phyloP scores from a whole-genome alignment of 768 basidiomycete genomes.

The Tephrocybe sp. region DNA sequence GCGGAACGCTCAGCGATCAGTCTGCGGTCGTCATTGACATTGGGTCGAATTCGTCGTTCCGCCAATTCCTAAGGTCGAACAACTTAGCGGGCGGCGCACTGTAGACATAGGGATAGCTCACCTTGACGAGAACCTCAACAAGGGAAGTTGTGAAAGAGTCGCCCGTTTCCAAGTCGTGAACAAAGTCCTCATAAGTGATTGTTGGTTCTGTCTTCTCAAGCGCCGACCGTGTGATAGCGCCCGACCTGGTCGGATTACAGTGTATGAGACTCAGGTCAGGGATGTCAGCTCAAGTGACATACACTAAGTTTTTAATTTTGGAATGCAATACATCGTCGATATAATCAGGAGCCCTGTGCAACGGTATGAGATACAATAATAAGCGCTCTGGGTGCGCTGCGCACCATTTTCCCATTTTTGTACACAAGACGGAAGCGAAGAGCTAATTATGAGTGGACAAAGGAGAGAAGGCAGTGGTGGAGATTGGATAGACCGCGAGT shows the following conservation, averaged over 20 bases:
- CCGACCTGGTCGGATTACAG: conserved; percentile 43
- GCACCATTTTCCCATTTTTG: conserved; percentile 71
- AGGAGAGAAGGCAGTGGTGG: neutral
- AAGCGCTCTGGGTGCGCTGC: conserved; percentile 17
- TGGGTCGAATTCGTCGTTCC: conserved; percentile 60
- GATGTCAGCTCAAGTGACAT: conserved; percentile 28
- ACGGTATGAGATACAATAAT: conserved; percentile 15
- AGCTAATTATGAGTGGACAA: conserved; percentile 14
- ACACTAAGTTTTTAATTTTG: conserved; percentile 80
- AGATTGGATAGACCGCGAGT: conserved; percentile 3
- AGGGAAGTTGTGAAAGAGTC: conserved; percentile 79
- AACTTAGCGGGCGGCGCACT: neutral
- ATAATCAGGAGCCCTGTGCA: conserved; percentile 63
- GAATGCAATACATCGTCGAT: conserved; percentile 69
- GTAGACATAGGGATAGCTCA: conserved; percentile 30
- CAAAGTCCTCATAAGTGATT: conserved; percentile 74
- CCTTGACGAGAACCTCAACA: conserved; percentile 76
- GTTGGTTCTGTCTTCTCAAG: conserved; percentile 62
- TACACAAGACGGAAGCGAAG: conserved; percentile 21
- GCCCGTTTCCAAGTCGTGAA: conserved; percentile 72
- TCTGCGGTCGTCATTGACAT: conserved; percentile 54
- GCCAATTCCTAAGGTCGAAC: conserved; percentile 60
- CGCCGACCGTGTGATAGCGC: conserved; percentile 66
- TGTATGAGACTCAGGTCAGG: conserved; percentile 6
- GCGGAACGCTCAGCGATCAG: conserved; percentile 69